Conservation (phyloP, 2,329 filamentous ascomycete genomes). For the Aspergillus transmontanensis region DNA sequence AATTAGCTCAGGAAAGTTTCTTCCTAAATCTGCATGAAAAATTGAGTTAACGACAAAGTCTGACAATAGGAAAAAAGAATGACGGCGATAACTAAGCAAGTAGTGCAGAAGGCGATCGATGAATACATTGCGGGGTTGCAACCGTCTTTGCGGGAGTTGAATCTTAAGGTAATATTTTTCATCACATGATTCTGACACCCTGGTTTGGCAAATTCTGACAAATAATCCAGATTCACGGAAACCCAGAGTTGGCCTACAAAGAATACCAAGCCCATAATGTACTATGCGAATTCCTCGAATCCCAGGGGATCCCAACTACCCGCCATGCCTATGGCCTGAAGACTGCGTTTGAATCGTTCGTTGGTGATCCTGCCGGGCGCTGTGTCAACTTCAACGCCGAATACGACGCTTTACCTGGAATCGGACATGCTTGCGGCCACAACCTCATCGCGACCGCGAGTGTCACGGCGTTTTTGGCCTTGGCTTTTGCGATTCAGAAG, state of each 20-base stretch:
- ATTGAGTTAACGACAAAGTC: fast-evolving
- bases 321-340: slow-evolving; percentile 18
- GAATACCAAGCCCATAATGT: slow-evolving; percentile 21
- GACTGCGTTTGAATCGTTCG: not conserved
- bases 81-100: not conserved
- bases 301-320: slow-evolving; percentile 11
- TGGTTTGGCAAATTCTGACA: not conserved
- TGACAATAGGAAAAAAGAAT: not conserved
- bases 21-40: not conserved
- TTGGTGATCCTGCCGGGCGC: slow-evolving; percentile 7
- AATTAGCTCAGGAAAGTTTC: not conserved
- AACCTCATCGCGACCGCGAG: slow-evolving; percentile 25
- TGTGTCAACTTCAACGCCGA: slow-evolving; percentile 24
- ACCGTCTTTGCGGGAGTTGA: not conserved
- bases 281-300: slow-evolving; percentile 19
- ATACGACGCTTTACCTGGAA: slow-evolving; percentile 25
- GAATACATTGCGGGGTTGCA: not conserved
- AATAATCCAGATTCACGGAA: slow-evolving; percentile 15
- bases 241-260: slow-evolving; percentile 24
- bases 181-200: not conserved
- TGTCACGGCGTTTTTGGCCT: slow-evolving; percentile 17
- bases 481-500: slow-evolving; percentile 12
- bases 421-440: slow-evolving; percentile 29
- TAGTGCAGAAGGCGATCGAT: not conserved
- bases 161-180: not conserved